phyloP scores from a whole-genome alignment of 768 basidiomycete species.

The Suillus cothurnatus region DNA sequence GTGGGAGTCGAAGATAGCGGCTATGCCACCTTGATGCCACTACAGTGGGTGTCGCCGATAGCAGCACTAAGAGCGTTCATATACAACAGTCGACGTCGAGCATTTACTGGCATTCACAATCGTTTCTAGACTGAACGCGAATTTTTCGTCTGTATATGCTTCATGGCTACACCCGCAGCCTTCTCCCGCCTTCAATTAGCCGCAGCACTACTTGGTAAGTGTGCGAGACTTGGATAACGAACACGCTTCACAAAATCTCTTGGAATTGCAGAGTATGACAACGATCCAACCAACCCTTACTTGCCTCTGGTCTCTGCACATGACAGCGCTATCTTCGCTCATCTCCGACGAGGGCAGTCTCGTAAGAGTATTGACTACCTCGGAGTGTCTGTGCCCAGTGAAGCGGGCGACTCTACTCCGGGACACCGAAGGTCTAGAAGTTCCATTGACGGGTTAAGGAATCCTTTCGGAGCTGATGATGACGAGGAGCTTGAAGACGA shows the following conservation, averaged over 20 bases:
- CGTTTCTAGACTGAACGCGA: not conserved
- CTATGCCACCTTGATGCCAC: conserved; percentile 2
- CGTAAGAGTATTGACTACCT: conserved; percentile 66
- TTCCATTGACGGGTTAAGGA: conserved; percentile 66
- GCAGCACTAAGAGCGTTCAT: not conserved
- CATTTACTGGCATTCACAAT: not conserved
- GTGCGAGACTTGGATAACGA: conserved; percentile 1
- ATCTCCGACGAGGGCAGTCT: conserved; percentile 55
- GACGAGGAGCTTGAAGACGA: conserved; percentile 53
- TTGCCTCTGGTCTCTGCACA: conserved; percentile 66
- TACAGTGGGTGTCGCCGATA: not conserved
- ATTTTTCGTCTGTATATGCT: not conserved
- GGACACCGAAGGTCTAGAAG: conserved; percentile 52
- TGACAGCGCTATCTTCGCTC: conserved; percentile 86
- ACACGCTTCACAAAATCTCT: conserved; percentile 7
- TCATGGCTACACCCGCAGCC: conserved; percentile 35
- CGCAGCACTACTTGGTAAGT: conserved; percentile 79
- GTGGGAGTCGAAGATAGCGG: conserved; percentile 6
- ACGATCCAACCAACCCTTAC: conserved; percentile 71
- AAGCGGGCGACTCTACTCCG: conserved; percentile 52
- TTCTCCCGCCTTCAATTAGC: conserved; percentile 89
- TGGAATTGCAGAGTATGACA: conserved; percentile 76
- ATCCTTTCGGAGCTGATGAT: conserved; percentile 72
- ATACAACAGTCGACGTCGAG: not conserved
- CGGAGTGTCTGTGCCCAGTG: conserved; percentile 66